These are phyloP conservation scores for Claviceps digitariae DNA, from an alignment of 2,329 filamentous ascomycete genomes.

Conservation along the genomic window DNA sequence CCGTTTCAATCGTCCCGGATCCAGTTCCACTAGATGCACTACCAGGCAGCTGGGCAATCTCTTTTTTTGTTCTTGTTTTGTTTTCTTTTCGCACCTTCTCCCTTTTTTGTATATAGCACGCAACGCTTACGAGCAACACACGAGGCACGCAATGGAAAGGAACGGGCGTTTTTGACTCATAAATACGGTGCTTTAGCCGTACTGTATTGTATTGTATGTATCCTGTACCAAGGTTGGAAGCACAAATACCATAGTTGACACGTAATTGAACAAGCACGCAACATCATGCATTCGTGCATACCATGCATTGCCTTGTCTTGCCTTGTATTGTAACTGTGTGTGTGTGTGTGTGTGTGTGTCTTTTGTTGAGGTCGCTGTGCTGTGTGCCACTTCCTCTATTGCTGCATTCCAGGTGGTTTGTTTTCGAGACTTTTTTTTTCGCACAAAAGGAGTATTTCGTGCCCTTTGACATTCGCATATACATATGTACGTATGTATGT, in stretches of 20 bases:
- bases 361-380: background rate
- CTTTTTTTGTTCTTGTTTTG: no score
- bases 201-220: no score
- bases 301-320: background rate
- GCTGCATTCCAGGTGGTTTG: slow-evolving; percentile 6
- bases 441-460: no score
- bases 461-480: no score
- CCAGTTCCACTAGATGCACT: no score
- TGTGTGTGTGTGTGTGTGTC: no score
- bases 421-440: background rate
- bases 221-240: background rate
- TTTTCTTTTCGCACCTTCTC: no score
- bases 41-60: no score
- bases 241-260: background rate
- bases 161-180: background rate
- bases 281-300: background rate
- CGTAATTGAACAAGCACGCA: background rate
- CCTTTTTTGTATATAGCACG: background rate
- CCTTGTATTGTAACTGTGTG: no score
- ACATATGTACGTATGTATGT: no score
- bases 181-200: no score
- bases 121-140: background rate
- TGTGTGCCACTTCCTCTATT: background rate
- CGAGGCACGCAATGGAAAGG: background rate
- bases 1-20: no score